Conservation (phyloP, 1,139 yeast genomes). For the Suhomyces coccinellae region DNA sequence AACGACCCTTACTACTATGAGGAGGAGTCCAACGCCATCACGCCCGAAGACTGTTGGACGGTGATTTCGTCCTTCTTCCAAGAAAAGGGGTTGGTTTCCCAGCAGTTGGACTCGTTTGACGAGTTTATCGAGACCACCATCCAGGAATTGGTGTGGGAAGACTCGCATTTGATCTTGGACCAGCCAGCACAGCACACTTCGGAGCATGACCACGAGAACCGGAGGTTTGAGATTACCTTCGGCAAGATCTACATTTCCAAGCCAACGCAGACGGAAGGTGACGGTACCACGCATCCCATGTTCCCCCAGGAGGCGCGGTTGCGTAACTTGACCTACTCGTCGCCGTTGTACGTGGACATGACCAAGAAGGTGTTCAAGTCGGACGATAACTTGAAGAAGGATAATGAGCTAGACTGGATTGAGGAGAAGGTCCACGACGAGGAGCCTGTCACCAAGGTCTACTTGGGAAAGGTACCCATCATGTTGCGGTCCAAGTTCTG, state of each 20-base stretch:
- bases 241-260: constrained; percentile 96
- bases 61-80: constrained; percentile 95
- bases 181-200: constrained; percentile 98
- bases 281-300: constrained; percentile 98
- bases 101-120: constrained; percentile 96
- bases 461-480: constrained; percentile 95
- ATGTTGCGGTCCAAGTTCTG: constrained; percentile 97
- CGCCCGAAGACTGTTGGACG: constrained; percentile 99
- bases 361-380: constrained; percentile 85
- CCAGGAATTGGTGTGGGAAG: constrained; percentile 96
- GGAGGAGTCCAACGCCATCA: constrained; percentile 68
- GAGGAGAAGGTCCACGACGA: constrained; percentile 56
- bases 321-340: constrained; percentile 92
- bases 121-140: constrained; percentile 96
- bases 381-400: constrained; percentile 55
- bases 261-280: constrained; percentile 98
- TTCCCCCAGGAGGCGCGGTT: constrained; percentile 98
- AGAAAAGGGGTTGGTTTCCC: constrained; percentile 95
- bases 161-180: constrained; percentile 87
- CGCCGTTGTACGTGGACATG: constrained; percentile 96
- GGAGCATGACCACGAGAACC: constrained; percentile 83
- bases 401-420: constrained; percentile 73
- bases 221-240: constrained; percentile 91
- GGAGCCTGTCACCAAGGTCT: constrained; percentile 68
- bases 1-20: constrained; percentile 65